Percentiles rank a stretch among this genome's conserved stretches.
phyloP scores from a whole-genome alignment of 148 eudicot genomes.

The Bassia scoparia region DNA sequence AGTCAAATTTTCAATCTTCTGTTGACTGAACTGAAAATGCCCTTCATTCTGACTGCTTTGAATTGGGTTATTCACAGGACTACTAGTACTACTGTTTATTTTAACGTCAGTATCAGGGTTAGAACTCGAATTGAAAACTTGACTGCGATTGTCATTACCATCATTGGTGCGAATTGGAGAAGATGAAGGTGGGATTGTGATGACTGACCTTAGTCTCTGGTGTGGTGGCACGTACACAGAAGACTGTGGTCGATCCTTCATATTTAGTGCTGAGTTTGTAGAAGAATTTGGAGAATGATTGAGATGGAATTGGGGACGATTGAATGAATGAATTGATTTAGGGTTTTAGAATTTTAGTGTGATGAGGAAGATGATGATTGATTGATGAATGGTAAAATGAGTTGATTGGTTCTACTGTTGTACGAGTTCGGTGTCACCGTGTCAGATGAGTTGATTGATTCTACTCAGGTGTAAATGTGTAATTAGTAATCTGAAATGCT shows the following conservation, averaged over 20 bases:
- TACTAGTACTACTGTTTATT: constrained; percentile 11
- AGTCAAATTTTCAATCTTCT: not conserved
- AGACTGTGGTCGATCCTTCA: constrained; percentile 64
- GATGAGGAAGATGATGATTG: not conserved
- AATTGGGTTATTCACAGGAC: constrained; percentile 30
- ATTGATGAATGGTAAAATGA: not conserved
- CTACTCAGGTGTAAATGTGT: no score
- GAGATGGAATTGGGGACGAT: not conserved
- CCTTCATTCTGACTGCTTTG: constrained; percentile 32
- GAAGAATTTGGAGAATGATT: not conserved
- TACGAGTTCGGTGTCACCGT: no score
- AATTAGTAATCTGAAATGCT: no score
- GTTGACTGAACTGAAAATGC: constrained; percentile 29
- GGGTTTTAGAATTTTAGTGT: not conserved
- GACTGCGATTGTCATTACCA: constrained; percentile 9
- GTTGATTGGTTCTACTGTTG: not conserved
- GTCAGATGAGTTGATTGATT: no score
- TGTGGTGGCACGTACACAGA: constrained; percentile 87
- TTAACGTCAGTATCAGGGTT: constrained; percentile 19
- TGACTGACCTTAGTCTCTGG: constrained; percentile 57
- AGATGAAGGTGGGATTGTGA: constrained; percentile 40
- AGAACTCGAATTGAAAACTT: constrained; percentile 19
- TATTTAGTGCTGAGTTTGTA: not conserved
- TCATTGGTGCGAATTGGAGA: constrained; percentile 8
- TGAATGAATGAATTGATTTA: not conserved